These are phyloP conservation scores for Nicotiana sylvestris DNA, from an alignment of 257 asterid species.

Conservation along the genomic window DNA sequence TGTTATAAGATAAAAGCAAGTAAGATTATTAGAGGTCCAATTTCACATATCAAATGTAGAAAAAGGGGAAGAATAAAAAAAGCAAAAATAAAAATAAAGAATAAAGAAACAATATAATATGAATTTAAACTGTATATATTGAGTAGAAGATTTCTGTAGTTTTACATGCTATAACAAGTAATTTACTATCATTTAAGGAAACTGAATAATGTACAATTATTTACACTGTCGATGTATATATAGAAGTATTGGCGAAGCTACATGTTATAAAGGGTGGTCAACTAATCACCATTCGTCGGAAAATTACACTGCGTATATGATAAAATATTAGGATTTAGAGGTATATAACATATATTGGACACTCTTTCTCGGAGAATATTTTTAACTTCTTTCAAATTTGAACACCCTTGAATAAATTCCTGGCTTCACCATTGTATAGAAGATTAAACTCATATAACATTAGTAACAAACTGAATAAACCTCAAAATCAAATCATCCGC, in stretches of 20 bases:
- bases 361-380: too few relatives aligned
- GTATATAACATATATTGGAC: too few relatives aligned
- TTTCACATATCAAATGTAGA: slow-evolving; percentile 17
- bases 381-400: too few relatives aligned
- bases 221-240: too few relatives aligned
- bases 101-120: not conserved
- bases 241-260: too few relatives aligned
- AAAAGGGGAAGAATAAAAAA: not conserved
- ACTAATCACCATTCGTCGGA: too few relatives aligned
- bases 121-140: slow-evolving; percentile 4
- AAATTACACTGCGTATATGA: too few relatives aligned
- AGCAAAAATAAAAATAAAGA: too few relatives aligned
- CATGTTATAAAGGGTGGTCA: too few relatives aligned
- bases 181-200: slow-evolving; percentile 19
- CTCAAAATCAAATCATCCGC: not conserved
- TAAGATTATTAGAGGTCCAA: slow-evolving; percentile 21
- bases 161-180: slow-evolving; percentile 52
- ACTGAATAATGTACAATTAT: not conserved
- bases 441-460: not conserved
- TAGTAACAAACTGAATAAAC: not conserved
- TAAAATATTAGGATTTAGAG: too few relatives aligned
- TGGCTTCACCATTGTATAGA: too few relatives aligned
- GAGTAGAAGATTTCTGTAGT: slow-evolving; percentile 24
- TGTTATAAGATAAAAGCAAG: slow-evolving; percentile 33
- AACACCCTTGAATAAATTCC: too few relatives aligned